Evolutionary conservation across 371 early-diverging fungal species (phyloP), one percentile per base, ranked within the genome.

Genomic region (Rhizopus arrhizus): DNA sequence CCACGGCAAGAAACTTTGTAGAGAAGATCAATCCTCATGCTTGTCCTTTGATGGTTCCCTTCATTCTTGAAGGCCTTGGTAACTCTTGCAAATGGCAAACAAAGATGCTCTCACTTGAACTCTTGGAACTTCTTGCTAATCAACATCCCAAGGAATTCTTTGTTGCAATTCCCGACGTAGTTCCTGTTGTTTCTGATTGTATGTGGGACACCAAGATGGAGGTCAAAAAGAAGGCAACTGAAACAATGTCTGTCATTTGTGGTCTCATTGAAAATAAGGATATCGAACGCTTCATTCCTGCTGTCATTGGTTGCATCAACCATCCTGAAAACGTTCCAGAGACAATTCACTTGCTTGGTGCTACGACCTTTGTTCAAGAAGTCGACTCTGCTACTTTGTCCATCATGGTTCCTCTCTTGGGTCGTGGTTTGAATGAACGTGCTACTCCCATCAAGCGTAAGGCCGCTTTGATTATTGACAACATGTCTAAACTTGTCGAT

Each of bases 401-500:
- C 73, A 84, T 92, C 70, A 89, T 92, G 87, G 82, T 83, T 50
- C 93, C 93, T 42, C 80, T 92, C 15, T 69, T 92, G 57, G 64
- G 73, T 62, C 89, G 91, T 82, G 93, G 91, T 82, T 77, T 92
- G 34, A 72, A 76, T 51, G 87, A 85, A 67, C 77, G 85, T 55
- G 67, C 73, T 33, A 85, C 85, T 47, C 63, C 85, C 55, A 84
- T 87, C 65, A 80, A 89, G 65, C 91, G 93, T 82, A 89, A 90
- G 72, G 78, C 90, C 62, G 86, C 91, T 56, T 86, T 92, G 73
- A 92, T 92, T 63, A 89, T 92, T 51, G 89, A 89, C 68, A 93
- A 93, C 79, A 85, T 93, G 85, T 91, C 86, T 72, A 91, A 91
- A 77, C 82, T 93, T 33, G 91, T 91, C 47, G 81, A 86, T 58